A percentile compares a stretch with the other conserved stretches of the same genome.
Conservation (phyloP, 2,329 filamentous ascomycete species). For the Byssothecium circinans region DNA sequence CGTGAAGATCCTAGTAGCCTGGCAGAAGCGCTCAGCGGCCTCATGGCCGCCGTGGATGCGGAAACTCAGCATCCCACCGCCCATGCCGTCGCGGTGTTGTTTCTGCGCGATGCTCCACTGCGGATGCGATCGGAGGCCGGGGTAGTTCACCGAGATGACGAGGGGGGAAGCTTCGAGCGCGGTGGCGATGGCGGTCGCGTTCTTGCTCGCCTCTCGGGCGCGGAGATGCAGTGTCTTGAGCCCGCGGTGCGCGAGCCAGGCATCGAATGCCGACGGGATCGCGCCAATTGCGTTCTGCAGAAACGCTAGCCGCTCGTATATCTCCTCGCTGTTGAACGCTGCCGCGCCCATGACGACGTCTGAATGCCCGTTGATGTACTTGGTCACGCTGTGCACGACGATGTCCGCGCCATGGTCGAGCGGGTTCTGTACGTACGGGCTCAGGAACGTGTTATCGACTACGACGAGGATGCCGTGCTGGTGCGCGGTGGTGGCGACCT, state of each 20-base stretch:
- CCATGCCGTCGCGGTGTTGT: conserved; percentile 93
- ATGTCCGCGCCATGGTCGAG: conserved; percentile 94
- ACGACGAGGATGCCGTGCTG: conserved; percentile 88
- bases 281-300: conserved; percentile 97
- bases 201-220: conserved; percentile 78
- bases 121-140: conserved; percentile 82
- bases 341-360: conserved; percentile 98
- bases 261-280: conserved; percentile 92
- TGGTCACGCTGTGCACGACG: conserved; percentile 94
- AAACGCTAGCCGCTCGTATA: conserved; percentile 79
- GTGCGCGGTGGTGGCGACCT: conserved; percentile 81
- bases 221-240: conserved; percentile 96
- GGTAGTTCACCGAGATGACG: conserved; percentile 93
- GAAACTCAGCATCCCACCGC: conserved; percentile 97
- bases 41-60: conserved; percentile 82
- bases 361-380: conserved; percentile 97
- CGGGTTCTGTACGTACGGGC: conserved; percentile 94
- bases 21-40: conserved; percentile 91
- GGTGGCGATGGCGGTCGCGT: conserved; percentile 75
- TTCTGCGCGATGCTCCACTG: conserved; percentile 81
- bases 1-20: conserved; percentile 85
- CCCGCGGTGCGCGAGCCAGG: conserved; percentile 95
- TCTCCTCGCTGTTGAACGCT: conserved; percentile 84
- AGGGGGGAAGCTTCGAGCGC: conserved; percentile 78
- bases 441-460: conserved; percentile 99